phyloP scores from a whole-genome alignment of 1,284 basidiomycete species.

The Meripilus lineatus region DNA sequence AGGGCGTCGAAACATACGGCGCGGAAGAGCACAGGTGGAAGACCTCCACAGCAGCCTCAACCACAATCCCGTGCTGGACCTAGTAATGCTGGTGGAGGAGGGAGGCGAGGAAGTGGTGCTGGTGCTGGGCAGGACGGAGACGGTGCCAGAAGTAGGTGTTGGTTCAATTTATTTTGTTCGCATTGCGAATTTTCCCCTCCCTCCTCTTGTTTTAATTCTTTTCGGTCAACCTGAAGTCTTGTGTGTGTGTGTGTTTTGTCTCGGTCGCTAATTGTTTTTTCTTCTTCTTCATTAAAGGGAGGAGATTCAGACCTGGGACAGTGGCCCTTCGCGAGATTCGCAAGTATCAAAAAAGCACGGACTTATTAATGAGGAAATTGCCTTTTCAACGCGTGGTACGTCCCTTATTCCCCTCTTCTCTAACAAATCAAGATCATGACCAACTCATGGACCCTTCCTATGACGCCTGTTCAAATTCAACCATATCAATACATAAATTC shows the following conservation, averaged over 20 bases:
- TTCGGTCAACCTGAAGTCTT: no score
- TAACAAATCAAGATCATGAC: no score
- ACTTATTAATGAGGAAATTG: slow-evolving; percentile 80
- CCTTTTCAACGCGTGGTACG: slow-evolving; percentile 90
- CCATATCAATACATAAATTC: not conserved
- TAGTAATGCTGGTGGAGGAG: slow-evolving; percentile 11
- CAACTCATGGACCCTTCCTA: not conserved
- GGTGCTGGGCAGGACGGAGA: slow-evolving; percentile 16
- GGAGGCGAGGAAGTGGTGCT: slow-evolving; percentile 11
- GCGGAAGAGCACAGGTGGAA: slow-evolving; percentile 71
- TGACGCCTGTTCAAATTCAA: slow-evolving; percentile 5
- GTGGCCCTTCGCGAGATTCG: slow-evolving; percentile 89
- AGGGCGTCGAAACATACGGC: slow-evolving; percentile 46
- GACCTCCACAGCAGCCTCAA: slow-evolving; percentile 39
- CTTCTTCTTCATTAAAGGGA: slow-evolving; percentile 31
- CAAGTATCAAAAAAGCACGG: slow-evolving; percentile 91
- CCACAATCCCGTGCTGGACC: slow-evolving; percentile 12
- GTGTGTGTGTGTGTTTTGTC: no score
- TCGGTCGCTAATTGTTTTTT: no score
- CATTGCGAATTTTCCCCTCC: no score
- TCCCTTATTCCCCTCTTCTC: slow-evolving; percentile 18
- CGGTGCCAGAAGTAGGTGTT: slow-evolving; percentile 14
- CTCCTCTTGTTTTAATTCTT: no score
- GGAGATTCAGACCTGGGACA: slow-evolving; percentile 80
- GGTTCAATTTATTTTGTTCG: no score